phyloP scores from a whole-genome alignment of 106 monocot genomes.

The Dendrobium nobile region DNA sequence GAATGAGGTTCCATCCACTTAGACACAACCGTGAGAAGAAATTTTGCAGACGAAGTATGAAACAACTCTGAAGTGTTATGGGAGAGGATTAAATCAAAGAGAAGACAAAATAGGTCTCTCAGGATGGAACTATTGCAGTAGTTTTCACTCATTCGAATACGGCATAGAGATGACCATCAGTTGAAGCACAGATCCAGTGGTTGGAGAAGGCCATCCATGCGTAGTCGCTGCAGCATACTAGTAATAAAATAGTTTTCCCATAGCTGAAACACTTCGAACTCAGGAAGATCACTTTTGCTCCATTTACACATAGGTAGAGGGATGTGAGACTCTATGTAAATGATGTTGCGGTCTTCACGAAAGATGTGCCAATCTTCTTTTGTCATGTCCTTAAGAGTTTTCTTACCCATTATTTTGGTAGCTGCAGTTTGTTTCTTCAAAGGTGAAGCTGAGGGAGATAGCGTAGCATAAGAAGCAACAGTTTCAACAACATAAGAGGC shows the following conservation, averaged over 20 bases:
- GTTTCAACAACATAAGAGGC: too few species aligned
- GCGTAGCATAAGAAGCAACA: too few species aligned
- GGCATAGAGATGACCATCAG: too few species aligned
- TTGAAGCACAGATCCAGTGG: slow-evolving; percentile 53
- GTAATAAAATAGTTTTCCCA: slow-evolving; percentile 82
- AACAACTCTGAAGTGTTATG: slow-evolving; percentile 24
- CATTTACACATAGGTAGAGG: too few species aligned
- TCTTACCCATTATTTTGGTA: too few species aligned
- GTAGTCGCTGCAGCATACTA: slow-evolving; percentile 33
- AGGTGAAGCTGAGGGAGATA: too few species aligned
- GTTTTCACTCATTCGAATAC: fast-evolving
- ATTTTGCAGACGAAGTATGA: slow-evolving; percentile 48
- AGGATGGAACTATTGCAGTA: too few species aligned
- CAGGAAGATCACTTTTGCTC: slow-evolving; percentile 20
- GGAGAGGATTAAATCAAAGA: slow-evolving; percentile 53
- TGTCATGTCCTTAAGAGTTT: too few species aligned
- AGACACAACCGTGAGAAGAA: slow-evolving; percentile 49
- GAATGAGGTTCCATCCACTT: slow-evolving; percentile 68
- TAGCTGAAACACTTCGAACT: slow-evolving; percentile 36
- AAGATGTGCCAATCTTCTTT: too few species aligned
- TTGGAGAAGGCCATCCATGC: slow-evolving; percentile 35
- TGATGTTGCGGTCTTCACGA: too few species aligned
- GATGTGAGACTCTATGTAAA: too few species aligned
- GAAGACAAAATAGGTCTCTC: slow-evolving; percentile 30
- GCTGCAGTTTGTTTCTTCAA: too few species aligned